These are phyloP conservation scores for Huntiella savannae DNA, from an alignment of 2,329 filamentous ascomycete species.

Conservation along the genomic window DNA sequence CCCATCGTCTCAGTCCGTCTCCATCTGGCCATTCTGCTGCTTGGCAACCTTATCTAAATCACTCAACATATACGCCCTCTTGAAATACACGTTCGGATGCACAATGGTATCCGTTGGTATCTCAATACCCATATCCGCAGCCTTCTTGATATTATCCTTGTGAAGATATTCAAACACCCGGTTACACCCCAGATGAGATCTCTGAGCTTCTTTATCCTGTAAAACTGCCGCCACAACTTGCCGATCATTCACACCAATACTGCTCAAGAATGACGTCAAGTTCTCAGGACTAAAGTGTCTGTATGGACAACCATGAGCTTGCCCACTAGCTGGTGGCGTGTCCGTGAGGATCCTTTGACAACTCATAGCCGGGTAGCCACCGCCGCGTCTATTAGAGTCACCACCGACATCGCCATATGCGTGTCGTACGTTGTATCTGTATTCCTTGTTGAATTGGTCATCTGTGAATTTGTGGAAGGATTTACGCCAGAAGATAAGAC, in stretches of 20 bases:
- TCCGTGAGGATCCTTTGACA: conserved; percentile 93
- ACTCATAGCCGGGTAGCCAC: conserved; percentile 77
- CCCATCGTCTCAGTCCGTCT: neutral
- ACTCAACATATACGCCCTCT: conserved; percentile 77
- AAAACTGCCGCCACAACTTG: conserved; percentile 62
- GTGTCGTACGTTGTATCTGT: conserved; percentile 94
- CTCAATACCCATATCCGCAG: conserved; percentile 56
- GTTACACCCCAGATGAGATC: conserved; percentile 93
- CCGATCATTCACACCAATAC: conserved; percentile 60
- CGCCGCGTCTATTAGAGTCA: conserved; percentile 67
- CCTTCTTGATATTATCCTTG: conserved; percentile 56
- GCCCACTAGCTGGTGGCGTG: conserved; percentile 66
- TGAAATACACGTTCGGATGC: conserved; percentile 96
- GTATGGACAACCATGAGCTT: conserved; percentile 92
- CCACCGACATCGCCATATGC: conserved; percentile 87
- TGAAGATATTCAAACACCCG: conserved; percentile 84
- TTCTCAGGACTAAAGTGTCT: conserved; percentile 84
- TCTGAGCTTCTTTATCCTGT: conserved; percentile 73
- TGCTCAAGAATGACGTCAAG: conserved; percentile 53
- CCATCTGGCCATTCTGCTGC: conserved; percentile 1
- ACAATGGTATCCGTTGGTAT: conserved; percentile 66
- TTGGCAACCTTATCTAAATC: conserved; percentile 35
- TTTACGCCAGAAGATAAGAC: conserved; percentile 75
- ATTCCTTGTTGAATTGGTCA: conserved; percentile 93
- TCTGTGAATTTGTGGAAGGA: conserved; percentile 75